Evolutionary conservation across 306 rosid genomes (phyloP), one percentile per base, ranked within the genome.

Genomic region (Casuarina equisetifolia): DNA sequence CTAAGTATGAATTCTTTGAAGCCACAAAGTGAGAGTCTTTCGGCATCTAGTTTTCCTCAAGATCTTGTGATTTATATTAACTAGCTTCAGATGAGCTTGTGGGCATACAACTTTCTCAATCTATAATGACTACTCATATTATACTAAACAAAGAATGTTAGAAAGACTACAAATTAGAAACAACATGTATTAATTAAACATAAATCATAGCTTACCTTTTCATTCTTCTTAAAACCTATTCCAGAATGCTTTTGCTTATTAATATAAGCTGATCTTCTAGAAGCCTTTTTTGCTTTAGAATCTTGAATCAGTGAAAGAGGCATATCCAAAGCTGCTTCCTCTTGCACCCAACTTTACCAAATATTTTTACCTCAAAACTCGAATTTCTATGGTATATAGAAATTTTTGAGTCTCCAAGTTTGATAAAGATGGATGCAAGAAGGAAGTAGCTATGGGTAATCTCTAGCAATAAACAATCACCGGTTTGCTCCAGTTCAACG

Each of bases 401-500:
- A 66, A 61, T 2, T 6, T 83, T 20, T 13, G 83, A 62, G 17
- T 78, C 67, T 17, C 86, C 78, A 42, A 46, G n/a, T 35, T 51
- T 25, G 32, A 25, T 25, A 25, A 25, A 25, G 32, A 25, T 25
- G 32, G 32, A 25, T 25, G 32, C 32, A 25, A 25, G 32, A 25
- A 25, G 32, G 32, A 25, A 25, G 35, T 42, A 81, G 35, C 48
- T 25, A 25, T 25, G 19, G 67, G 19, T 83, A 69, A 51, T 75
- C 62, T 55, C 59, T 73, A 12, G 58, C 80, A 76, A 74, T 48
- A 74, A 15, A n/a, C 69, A 25, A 1, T 12, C 40, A 12, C 69
- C 72, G 39, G 40, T 40, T 59, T 80, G 73, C 58, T 75, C 76
- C 66, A 80, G 62, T 3, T n/a, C 73, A 49, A 80, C 70, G 51